A percentile compares a stretch with the other conserved stretches of the same genome.
phyloP scores from a whole-genome alignment of 2,329 filamentous ascomycete genomes.

The Cercospora sp. region DNA sequence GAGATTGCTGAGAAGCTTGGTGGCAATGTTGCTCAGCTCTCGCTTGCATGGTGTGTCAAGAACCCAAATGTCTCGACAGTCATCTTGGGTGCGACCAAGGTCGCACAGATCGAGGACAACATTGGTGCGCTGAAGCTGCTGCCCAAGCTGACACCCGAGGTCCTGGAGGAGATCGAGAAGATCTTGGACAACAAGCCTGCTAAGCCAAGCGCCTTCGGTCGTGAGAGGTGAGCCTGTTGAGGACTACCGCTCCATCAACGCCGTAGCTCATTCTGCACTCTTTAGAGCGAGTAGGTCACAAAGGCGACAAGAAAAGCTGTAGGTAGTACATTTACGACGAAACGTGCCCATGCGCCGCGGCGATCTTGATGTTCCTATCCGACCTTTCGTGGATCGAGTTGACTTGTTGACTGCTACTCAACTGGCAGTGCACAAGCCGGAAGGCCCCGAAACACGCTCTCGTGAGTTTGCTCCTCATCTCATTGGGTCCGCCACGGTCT shows the following conservation, averaged over 20 bases:
- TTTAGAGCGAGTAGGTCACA: background rate
- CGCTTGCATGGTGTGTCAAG: constrained; percentile 60
- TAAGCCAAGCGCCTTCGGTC: constrained; percentile 36
- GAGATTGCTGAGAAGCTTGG: constrained; percentile 52
- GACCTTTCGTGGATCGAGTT: background rate
- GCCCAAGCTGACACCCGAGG: constrained; percentile 42
- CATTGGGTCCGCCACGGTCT: background rate
- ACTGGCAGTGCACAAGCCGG: background rate
- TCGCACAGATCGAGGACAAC: constrained; percentile 52
- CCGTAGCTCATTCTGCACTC: background rate
- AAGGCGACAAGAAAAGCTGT: constrained; percentile 8
- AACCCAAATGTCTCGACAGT: constrained; percentile 59
- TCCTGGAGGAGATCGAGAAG: constrained; percentile 48
- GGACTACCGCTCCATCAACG: background rate
- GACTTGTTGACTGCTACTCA: background rate
- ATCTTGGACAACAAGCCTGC: constrained; percentile 45
- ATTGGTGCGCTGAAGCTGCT: constrained; percentile 48
- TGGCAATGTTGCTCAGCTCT: constrained; percentile 52
- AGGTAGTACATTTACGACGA: constrained; percentile 1
- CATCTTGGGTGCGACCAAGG: constrained; percentile 56
- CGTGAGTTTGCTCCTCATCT: background rate
- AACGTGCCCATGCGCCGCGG: background rate
- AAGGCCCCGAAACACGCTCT: background rate
- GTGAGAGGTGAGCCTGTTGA: constrained; percentile 37
- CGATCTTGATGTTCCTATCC: background rate